Percentiles rank a stretch among this genome's conserved stretches.
Evolutionary conservation across 306 rosid species (phyloP).

Genomic region (Quercus variabilis): DNA sequence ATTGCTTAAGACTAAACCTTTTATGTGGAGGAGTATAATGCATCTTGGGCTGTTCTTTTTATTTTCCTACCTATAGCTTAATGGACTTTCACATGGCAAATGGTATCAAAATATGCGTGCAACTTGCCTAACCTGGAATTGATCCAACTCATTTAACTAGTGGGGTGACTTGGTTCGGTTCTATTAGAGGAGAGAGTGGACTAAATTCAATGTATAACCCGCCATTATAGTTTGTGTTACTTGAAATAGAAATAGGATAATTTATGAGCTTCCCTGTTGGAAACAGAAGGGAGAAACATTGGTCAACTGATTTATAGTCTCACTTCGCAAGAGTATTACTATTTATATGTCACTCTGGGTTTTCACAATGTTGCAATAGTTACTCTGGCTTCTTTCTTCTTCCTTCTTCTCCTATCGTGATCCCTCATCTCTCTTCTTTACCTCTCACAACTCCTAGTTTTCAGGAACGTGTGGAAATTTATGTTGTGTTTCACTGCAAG

Average conservation of each 20-base stretch:
- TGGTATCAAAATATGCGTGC: neutral
- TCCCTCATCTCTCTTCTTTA: too few species aligned
- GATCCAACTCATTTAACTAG: neutral
- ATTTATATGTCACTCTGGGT: too few species aligned
- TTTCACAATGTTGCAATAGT: too few species aligned
- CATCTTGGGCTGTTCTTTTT: neutral
- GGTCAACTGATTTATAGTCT: too few species aligned
- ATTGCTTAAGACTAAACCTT: neutral
- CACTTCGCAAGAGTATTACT: too few species aligned
- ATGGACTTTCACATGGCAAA: neutral
- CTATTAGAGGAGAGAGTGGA: neutral
- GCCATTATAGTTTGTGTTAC: neutral
- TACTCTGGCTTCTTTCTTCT: too few species aligned
- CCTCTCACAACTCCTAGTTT: neutral
- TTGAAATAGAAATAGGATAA: too few species aligned
- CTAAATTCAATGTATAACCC: neutral
- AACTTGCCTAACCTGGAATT: neutral
- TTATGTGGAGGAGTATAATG: neutral
- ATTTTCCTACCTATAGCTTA: neutral
- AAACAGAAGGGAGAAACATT: too few species aligned
- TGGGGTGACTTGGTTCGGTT: neutral
- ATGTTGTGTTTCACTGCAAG: neutral
- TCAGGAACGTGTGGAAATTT: neutral
- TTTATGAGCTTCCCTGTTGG: too few species aligned
- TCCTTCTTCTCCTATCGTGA: too few species aligned